Conservation (phyloP, 176 grass and related monocot genomes). For the Luzula sylvatica region DNA sequence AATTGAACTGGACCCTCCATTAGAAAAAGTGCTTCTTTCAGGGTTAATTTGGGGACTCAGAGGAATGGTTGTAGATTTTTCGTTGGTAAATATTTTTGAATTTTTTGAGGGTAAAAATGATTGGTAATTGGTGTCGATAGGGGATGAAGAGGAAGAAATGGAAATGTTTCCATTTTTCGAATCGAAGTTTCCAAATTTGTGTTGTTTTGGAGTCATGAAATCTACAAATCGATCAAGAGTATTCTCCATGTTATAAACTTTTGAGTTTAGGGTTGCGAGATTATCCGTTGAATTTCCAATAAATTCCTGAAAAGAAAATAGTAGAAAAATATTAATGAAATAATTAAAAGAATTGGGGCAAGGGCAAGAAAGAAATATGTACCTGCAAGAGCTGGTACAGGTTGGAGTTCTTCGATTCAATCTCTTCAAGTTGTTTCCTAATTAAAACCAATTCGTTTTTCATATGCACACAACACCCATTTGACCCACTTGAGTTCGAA, state of each 20-base stretch:
- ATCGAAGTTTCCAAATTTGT: slow-evolving; percentile 35
- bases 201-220: slow-evolving; percentile 61
- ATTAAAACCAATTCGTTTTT: slow-evolving; percentile 65
- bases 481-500: slow-evolving; percentile 37
- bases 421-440: slow-evolving; percentile 75
- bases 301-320: slow-evolving; percentile 55
- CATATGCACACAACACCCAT: slow-evolving; percentile 57
- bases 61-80: slow-evolving; percentile 24
- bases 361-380: slow-evolving; percentile 11
- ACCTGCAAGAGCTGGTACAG: slow-evolving; percentile 78
- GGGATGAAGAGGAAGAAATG: slow-evolving; percentile 50
- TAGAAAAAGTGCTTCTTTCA: neutral
- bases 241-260: slow-evolving; percentile 82
- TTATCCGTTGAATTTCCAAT: slow-evolving; percentile 66
- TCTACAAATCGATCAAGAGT: slow-evolving; percentile 47
- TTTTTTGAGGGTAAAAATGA: slow-evolving; percentile 41
- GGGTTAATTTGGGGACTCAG: slow-evolving; percentile 11
- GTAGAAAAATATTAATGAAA: slow-evolving; percentile 5
- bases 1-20: neutral
- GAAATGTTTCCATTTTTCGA: slow-evolving; percentile 67
- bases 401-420: slow-evolving; percentile 69
- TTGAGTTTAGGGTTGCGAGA: slow-evolving; percentile 51
- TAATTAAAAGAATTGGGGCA: slow-evolving; percentile 2
- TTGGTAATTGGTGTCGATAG: slow-evolving; percentile 41
- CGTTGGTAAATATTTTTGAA: slow-evolving; percentile 34